These are phyloP conservation scores for Stenocarpella maydis DNA, from an alignment of 2,329 filamentous ascomycete genomes.

Conservation along the genomic window DNA sequence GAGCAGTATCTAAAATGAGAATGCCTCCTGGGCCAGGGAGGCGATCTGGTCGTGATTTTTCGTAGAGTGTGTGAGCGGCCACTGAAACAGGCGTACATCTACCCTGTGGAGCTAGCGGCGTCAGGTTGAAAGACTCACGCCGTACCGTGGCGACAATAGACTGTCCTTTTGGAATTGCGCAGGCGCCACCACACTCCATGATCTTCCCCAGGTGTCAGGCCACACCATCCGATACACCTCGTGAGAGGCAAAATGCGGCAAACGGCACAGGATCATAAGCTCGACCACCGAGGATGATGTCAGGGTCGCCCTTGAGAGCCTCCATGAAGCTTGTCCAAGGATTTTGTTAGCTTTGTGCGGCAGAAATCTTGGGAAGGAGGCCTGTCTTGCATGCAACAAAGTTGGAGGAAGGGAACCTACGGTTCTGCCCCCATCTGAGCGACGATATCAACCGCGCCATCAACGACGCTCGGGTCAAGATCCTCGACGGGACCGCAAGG, in stretches of 20 bases:
- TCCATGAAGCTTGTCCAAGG: background rate
- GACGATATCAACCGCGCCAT: background rate
- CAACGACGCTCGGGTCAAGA: background rate
- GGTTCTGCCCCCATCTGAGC: slow-evolving; percentile 14
- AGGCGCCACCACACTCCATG: slow-evolving; percentile 2
- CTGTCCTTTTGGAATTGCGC: background rate
- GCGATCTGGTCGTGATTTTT: background rate
- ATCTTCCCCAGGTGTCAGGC: slow-evolving; percentile 8
- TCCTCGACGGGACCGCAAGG: background rate
- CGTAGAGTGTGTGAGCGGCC: background rate
- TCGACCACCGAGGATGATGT: background rate
- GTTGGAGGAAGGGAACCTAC: background rate
- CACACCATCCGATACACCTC: background rate
- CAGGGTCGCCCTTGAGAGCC: background rate
- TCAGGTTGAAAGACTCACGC: background rate
- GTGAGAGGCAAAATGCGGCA: background rate
- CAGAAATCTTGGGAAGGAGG: no score
- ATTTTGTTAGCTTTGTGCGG: no score
- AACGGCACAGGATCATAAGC: background rate
- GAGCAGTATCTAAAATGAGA: background rate
- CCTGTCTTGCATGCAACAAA: no score
- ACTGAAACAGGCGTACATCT: background rate
- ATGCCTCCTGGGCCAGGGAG: background rate
- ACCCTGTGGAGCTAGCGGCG: background rate
- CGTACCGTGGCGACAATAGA: slow-evolving; percentile 1